Evolutionary conservation across 2,329 filamentous ascomycete species (phyloP), one percentile per base, ranked within the genome.

Genomic region (Ophiosphaerella herpotricha): DNA sequence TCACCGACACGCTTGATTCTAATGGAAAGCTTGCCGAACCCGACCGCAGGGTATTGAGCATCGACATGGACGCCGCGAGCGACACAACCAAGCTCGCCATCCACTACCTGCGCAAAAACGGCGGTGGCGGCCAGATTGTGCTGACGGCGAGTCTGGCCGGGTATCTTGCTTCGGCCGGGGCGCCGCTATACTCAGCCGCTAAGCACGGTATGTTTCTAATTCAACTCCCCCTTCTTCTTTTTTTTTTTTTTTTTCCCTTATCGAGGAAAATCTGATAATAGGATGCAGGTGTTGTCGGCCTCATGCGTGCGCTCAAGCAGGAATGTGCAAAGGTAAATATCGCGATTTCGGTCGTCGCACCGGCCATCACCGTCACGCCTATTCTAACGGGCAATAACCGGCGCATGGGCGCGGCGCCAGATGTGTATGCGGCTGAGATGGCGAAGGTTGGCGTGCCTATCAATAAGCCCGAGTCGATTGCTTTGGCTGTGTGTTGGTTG

Each of bases 141-240:
- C 65, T 79, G 63, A 80, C 78, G 1, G 78, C 78, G 1, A 78
- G 75, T 61, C 55, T 81, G 46, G 78, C 78, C 2, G 78, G 78
- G 0, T 80, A 80, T 63, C 61, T 80, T 6, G 78, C 76, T 0
- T 75, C 72, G 46, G 77, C 77, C 9, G 78, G 78, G 0, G 75
- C 77, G 21, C 77, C 77, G 13, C 54, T 78, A 13, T 81, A 81
- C 54, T 76, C 73, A 24, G 78, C 78, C 16, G 78, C 78, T 8
- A 81, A 81, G 52, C 78, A 80, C 58, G 78, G 74, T 71, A 61
- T 24, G 66, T 58, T 7, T 38, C 33, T 29, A 21, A 21, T 21
- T 21, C 4, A 21, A 21, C 18, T 4, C 18, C 18, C 16, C 16
- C 16, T 3, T 3, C 3, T 18, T 18, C 3, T 18, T 18, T 18